Conservation (phyloP, 192 early-diverging fungal species). For the Anaeromyces robustus region DNA sequence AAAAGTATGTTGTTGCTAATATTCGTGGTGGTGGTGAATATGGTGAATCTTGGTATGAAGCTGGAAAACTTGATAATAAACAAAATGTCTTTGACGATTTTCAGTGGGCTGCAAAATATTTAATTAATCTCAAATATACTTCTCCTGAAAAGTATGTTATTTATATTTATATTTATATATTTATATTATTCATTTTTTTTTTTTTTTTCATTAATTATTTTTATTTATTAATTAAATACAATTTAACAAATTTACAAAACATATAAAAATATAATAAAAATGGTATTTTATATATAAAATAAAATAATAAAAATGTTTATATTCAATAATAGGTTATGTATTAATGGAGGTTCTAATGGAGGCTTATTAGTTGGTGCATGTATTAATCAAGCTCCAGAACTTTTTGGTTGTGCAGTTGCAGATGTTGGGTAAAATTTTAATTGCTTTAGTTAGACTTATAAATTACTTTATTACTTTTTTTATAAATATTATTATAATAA, state of each 20-base stretch:
- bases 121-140: conserved; percentile 40
- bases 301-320: no score
- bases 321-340: background rate
- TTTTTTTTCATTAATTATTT: background rate
- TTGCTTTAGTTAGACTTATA: no score
- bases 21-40: conserved; percentile 57
- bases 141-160: conserved; percentile 31
- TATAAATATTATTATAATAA: no score
- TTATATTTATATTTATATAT: conserved; percentile 22
- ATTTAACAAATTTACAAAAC: no score
- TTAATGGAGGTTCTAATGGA: conserved; percentile 34
- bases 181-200: background rate
- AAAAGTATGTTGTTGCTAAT: conserved; percentile 33
- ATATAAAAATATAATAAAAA: no score
- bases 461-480: no score
- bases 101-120: conserved; percentile 45
- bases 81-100: conserved; percentile 67
- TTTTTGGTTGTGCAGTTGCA: conserved; percentile 45
- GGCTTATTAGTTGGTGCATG: conserved; percentile 53
- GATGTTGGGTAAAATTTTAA: conserved; percentile 23
- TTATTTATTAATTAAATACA: no score
- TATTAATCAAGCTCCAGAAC: conserved; percentile 57
- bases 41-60: conserved; percentile 31
- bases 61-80: conserved; percentile 39
- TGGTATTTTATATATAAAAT: no score